phyloP scores from a whole-genome alignment of 345 rosid species.

The Alliaria petiolata region DNA sequence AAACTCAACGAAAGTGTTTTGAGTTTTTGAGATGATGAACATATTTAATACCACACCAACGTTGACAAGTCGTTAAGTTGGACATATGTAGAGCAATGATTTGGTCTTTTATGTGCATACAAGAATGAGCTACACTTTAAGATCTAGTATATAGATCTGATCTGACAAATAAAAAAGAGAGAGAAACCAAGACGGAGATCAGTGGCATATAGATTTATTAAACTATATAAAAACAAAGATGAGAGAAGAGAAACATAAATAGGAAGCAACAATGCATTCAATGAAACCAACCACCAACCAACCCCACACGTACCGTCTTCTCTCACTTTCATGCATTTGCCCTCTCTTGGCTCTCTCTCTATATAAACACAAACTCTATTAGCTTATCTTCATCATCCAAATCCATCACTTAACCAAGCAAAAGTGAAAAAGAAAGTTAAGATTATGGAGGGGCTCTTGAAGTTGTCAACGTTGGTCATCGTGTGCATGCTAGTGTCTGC shows the following conservation, averaged over 20 bases:
- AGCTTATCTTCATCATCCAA: constrained; percentile 25
- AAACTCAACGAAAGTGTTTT: too few relatives aligned
- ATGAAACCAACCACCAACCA: constrained; percentile 35
- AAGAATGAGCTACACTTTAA: neutral
- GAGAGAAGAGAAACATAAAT: constrained; percentile 9
- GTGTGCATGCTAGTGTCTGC: constrained; percentile 27
- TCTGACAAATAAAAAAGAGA: neutral
- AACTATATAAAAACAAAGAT: neutral
- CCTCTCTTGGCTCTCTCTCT: constrained; percentile 16
- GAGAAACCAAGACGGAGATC: constrained; percentile 6
- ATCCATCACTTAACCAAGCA: neutral
- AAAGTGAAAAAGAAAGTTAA: neutral
- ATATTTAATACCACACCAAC: neutral
- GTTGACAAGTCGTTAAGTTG: neutral
- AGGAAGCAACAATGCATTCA: constrained; percentile 17
- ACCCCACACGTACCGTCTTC: neutral
- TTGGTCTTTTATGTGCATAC: neutral
- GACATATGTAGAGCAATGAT: neutral
- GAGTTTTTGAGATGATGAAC: too few relatives aligned
- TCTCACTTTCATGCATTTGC: constrained; percentile 11
- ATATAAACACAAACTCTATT: constrained; percentile 26
- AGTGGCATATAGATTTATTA: neutral
- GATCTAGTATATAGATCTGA: neutral
- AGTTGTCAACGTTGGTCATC: constrained; percentile 25
- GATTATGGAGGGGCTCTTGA: constrained; percentile 22